Base-by-base conservation (phyloP, 2,329 filamentous ascomycete species). In the Epichloe coenophiala region DNA sequence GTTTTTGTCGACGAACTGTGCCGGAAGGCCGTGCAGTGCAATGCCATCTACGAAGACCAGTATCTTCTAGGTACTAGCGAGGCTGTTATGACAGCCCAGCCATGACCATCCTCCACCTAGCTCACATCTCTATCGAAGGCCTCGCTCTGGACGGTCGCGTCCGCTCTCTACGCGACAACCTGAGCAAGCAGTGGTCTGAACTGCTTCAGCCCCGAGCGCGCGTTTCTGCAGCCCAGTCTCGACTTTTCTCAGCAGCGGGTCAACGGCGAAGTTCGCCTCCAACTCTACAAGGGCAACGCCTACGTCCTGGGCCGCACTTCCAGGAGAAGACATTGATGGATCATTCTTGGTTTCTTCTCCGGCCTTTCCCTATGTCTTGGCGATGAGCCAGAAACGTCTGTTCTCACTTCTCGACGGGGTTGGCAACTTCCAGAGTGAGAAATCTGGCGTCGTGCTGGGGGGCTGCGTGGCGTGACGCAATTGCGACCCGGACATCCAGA, bases 281-380 rank as follows among this genome's bases (percentile, higher is more conserved):
- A 52, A 9, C 52, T 53, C n/a, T 62, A 62, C 52, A 57, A 58
- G 53, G 57, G 69, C 54, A 61, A 60, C 41, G 65, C 68, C 17
- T 68, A 72, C 56, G 65, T 71, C 23, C 62, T 74, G 6, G 64
- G 65, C 55, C 66, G 71, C 45, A 66, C 61, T 53, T 64, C 55
- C 21, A 62, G 38, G 59, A 63, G 48, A 75, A 74, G 59, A 23
- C 23, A 23, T 23, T 6, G 23, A 23, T 23, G 23, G 23, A 23
- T 6, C 23, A 23, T 23, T 23, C 23, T 23, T 23, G 1, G 23
- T 23, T 23, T 5, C 21, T 5, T 23, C 21, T 23, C 21, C 21
- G 21, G 21, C 21, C 21, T 21, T 1, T 21, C 21, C 21, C 21
- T 21, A 21, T 21, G 1, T 21, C 21, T 21, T 21, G 21, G 21